Evolutionary conservation across 179 eudicot genomes (phyloP).

Genomic region (Spinacia oleracea): DNA sequence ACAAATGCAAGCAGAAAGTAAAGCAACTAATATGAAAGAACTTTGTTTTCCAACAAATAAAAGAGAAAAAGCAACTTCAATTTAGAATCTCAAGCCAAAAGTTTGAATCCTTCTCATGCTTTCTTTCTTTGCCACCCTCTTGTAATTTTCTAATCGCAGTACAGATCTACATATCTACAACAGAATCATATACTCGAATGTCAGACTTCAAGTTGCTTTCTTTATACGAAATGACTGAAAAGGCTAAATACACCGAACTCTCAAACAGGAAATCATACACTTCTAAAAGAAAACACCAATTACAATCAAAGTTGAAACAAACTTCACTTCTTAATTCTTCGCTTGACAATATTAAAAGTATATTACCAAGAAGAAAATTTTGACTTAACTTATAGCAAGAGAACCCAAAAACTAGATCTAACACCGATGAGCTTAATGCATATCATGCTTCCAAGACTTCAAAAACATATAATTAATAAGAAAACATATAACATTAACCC

Average conservation of each 20-base stretch:
- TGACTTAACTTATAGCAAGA: too few relatives aligned
- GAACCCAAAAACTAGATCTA: too few relatives aligned
- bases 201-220: constrained; percentile 12
- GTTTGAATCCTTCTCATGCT: constrained; percentile 7
- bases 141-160: not conserved
- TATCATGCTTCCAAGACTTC: too few relatives aligned
- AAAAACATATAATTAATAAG: too few relatives aligned
- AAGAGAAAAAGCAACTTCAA: not conserved
- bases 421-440: too few relatives aligned
- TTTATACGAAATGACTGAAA: not conserved
- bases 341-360: too few relatives aligned
- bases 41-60: constrained; percentile 5
- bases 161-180: constrained; percentile 7
- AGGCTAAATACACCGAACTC: not conserved
- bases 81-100: not conserved
- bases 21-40: constrained; percentile 1
- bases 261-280: not conserved
- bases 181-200: constrained; percentile 27
- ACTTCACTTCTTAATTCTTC: too few relatives aligned
- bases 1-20: not conserved
- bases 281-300: not conserved
- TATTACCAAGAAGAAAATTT: too few relatives aligned
- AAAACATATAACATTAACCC: too few relatives aligned
- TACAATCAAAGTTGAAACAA: not conserved
- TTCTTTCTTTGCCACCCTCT: not conserved